Evolutionary conservation across 2,329 filamentous ascomycete genomes (phyloP).

Genomic region (Colletotrichum karsti): DNA sequence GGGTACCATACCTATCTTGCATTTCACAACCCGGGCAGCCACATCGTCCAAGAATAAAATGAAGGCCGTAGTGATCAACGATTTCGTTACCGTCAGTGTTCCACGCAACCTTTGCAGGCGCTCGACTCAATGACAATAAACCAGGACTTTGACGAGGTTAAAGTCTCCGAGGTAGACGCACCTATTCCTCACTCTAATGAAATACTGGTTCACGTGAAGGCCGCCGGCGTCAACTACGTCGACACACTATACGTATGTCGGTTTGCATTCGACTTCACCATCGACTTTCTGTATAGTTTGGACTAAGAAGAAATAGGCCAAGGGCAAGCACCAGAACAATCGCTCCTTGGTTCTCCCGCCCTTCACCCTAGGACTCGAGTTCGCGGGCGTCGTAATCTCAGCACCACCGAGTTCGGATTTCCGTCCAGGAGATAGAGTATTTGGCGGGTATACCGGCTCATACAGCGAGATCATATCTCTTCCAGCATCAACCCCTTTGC

Average conservation of each 20-base stretch:
- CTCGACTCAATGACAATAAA: not conserved
- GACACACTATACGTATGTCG: conserved; percentile 62
- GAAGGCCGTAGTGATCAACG: conserved; percentile 38
- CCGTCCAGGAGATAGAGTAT: conserved; percentile 59
- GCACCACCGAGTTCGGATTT: conserved; percentile 45
- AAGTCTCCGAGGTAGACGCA: conserved; percentile 33
- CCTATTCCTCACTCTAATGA: conserved; percentile 30
- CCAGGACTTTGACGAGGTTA: conserved; percentile 33
- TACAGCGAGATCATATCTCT: conserved; percentile 61
- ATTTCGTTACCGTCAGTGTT: conserved; percentile 33
- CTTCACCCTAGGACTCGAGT: conserved; percentile 69
- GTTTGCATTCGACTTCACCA: no score
- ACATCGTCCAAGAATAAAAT: conserved; percentile 27
- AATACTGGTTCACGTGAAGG: conserved; percentile 51
- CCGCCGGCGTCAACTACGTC: conserved; percentile 67
- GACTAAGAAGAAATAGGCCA: conserved; percentile 42
- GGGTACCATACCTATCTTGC: no score
- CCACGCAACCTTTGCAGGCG: not conserved
- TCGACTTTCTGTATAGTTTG: not conserved
- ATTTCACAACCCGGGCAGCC: no score
- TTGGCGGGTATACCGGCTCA: conserved; percentile 59
- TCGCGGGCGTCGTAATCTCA: conserved; percentile 59
- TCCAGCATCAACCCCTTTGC: conserved; percentile 42
- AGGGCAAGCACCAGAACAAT: conserved; percentile 69
- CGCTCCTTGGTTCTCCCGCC: conserved; percentile 62